phyloP scores from a whole-genome alignment of 768 basidiomycete species.

The Podaxis sp. region DNA sequence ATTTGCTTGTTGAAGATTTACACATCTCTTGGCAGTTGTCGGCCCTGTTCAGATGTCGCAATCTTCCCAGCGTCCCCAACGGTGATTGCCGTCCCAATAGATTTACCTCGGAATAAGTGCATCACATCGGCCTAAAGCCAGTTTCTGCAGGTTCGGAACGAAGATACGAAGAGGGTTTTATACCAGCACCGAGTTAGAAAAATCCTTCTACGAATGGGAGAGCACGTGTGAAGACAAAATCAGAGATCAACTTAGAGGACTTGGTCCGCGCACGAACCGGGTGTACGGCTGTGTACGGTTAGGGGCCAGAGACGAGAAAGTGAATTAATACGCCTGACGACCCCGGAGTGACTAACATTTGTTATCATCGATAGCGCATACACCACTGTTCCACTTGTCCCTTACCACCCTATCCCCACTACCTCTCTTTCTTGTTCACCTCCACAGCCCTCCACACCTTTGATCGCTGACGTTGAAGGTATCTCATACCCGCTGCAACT shows the following conservation, averaged over 20 bases:
- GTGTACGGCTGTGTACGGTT: background rate
- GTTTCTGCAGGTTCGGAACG: background rate
- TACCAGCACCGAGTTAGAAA: background rate
- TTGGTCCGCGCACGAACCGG: background rate
- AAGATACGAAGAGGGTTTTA: background rate
- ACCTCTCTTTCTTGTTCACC: background rate
- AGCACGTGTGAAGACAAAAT: background rate
- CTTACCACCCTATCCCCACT: background rate
- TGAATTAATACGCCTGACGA: background rate
- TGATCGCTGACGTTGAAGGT: background rate
- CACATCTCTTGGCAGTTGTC: background rate
- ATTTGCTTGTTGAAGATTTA: background rate
- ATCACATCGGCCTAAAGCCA: background rate
- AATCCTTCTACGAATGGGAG: background rate
- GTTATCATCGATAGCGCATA: background rate
- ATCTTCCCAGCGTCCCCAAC: background rate
- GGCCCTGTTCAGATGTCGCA: background rate
- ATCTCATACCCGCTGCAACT: background rate
- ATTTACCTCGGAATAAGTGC: background rate
- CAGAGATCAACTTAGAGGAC: background rate
- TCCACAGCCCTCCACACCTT: background rate
- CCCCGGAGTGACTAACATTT: background rate
- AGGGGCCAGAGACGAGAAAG: constrained; percentile 1
- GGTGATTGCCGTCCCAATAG: background rate
- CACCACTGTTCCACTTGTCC: background rate